Evolutionary conservation across 1,284 basidiomycete species (phyloP), one percentile per base, ranked within the genome.

Genomic region (Calocybe gambosa): DNA sequence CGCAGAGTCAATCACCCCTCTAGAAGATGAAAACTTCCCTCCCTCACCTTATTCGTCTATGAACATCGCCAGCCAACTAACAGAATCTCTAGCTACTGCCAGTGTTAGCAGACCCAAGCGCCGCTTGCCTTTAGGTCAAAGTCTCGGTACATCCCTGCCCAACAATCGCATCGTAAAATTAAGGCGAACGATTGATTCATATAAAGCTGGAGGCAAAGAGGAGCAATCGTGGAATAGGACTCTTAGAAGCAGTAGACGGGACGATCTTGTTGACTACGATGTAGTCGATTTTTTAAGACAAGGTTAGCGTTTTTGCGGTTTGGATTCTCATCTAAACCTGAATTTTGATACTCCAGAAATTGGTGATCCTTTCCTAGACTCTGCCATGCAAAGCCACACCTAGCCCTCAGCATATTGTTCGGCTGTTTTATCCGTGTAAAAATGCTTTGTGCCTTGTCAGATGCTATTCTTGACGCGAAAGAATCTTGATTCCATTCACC

Each of bases 331-430:
- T 39, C 20, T 7, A 44, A 38, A 1, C 35, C 34, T 31, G 39
- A 35, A 37, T 41, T 45, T 23, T 45, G 42, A n/a, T 34, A 26
- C 40, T 39, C n/a, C 48, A 73, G 70, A 73, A 55, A 66, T 73
- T 39, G 69, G 70, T 7, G 70, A 73, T 59, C 70, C 70, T 26
- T 71, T 73, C 55, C 56, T 60, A 37, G 70, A 71, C 31, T 39
- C 46, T 43, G 46, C 25, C 28, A 34, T 59, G 37, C 58, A 56
- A 43, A 43, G 43, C 29, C 53, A 19, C 20, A 42, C 52, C 12
- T 55, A 46, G 46, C 25, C 23, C 8, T n/a, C 29, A 31, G 29
- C 13, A 31, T 5, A 9, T 26, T 9, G 9, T 5, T 9, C 25
- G 9, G 25, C 9, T 5, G 25, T 9, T 26, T 26, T 26, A 5